Evolutionary conservation across 2,329 filamentous ascomycete genomes (phyloP), one percentile per base, ranked within the genome.

Genomic region (Xylariaceae sp.): DNA sequence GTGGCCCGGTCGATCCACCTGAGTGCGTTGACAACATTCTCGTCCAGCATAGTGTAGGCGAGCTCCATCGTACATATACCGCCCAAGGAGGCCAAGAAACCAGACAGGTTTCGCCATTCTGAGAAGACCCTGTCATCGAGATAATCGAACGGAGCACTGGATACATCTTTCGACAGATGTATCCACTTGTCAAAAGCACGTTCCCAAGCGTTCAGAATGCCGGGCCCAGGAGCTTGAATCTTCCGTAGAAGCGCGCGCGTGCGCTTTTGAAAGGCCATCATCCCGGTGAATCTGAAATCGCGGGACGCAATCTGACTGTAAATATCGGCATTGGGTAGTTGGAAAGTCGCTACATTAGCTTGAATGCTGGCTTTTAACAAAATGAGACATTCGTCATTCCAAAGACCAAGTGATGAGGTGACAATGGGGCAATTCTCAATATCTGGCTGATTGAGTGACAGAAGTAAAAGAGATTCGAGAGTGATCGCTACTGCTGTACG

Each of bases 251-350:
- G 73, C 12, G 76, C 75, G 42, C 84, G 77, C 31, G 84, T 75
- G 39, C 84, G 76, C 62, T 87, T 87, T 59, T 88, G 85, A 61
- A 88, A 88, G 2, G 84, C 85, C 11, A 88, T 85, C 7, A 87
- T 69, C 1, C 85, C 85, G 7, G 85, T 88, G 60, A 88, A 85
- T 28, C 82, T 76, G 61, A 87, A 88, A 1, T 77, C 78, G 40
- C 77, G 80, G 1, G 83, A 85, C 1, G 82, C 77, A 47, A 88
- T 81, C 56, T 87, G 83, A 19, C 74, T 70, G 55, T 84, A 87
- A 1, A 84, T 71, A 6, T 83, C 78, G 33, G 75, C 75, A 56
- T 88, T 88, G 34, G 81, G 79, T 42, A 86, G 72, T 13, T 85
- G 69, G 0, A 80, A 75, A 16, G 76, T 69, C 10, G 77, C 72